phyloP scores from a whole-genome alignment of 2,329 filamentous ascomycete genomes.

The Emmonsia crescens region DNA sequence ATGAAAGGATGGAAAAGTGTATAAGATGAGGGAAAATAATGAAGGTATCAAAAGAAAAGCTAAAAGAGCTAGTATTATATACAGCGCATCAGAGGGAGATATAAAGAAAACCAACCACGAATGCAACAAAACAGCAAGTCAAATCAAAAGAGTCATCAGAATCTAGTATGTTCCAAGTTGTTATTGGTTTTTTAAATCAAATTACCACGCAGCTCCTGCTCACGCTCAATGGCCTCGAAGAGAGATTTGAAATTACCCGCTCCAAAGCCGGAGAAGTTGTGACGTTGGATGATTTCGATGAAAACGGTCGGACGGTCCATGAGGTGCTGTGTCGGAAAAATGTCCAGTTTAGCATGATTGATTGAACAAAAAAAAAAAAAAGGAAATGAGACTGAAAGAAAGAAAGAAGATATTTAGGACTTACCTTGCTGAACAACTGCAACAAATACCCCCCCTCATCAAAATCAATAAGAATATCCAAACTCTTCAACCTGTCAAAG shows the following conservation, averaged over 20 bases:
- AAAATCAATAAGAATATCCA: conserved; percentile 91
- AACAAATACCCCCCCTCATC: conserved; percentile 80
- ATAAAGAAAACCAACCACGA: not conserved
- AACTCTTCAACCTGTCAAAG: conserved; percentile 67
- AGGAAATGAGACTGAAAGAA: too few relatives aligned
- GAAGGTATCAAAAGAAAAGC: too few relatives aligned
- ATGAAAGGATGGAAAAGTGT: too few relatives aligned
- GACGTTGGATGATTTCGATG: conserved; percentile 88
- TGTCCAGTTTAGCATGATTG: not conserved
- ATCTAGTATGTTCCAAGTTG: not conserved
- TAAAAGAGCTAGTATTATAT: not conserved
- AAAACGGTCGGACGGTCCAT: conserved; percentile 95
- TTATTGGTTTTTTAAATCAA: conserved; percentile 33
- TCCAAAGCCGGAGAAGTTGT: conserved; percentile 84
- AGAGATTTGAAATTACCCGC: conserved; percentile 92
- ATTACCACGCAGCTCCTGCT: conserved; percentile 79
- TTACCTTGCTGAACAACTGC: conserved; percentile 60
- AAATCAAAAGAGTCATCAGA: not conserved
- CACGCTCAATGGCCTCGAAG: conserved; percentile 90
- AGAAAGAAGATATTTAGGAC: conserved; percentile 5
- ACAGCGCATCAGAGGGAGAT: not conserved
- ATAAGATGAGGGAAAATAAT: too few relatives aligned
- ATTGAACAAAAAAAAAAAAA: too few relatives aligned
- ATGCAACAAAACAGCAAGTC: not conserved
- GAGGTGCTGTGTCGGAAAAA: conserved; percentile 46